Evolutionary conservation across 164 flowering plant species (phyloP).

Genomic region (Nymphaea thermarum): DNA sequence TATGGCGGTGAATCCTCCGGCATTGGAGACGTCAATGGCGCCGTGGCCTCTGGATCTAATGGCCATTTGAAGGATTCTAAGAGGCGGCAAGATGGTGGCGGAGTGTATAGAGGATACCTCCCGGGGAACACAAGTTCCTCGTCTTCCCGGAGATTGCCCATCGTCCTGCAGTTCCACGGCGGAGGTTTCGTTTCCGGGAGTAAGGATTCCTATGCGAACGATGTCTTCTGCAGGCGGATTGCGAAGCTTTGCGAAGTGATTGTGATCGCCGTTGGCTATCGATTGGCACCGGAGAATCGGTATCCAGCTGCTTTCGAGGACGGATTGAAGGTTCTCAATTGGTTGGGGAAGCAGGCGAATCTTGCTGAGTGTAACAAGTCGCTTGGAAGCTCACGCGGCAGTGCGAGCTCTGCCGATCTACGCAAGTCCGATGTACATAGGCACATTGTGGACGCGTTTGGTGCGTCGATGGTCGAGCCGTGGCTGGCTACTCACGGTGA

Average conservation of each 20-base stretch:
- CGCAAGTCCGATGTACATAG: slow-evolving; percentile 44
- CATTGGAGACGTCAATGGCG: no score
- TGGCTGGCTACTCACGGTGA: slow-evolving; percentile 99
- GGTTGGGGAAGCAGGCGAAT: slow-evolving; percentile 72
- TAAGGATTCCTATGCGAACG: slow-evolving; percentile 57
- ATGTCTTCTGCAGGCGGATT: slow-evolving; percentile 64
- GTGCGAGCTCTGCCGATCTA: slow-evolving; percentile 13
- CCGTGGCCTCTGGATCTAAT: no score
- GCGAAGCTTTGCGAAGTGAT: slow-evolving; percentile 70
- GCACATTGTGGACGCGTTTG: slow-evolving; percentile 69
- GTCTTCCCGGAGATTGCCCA: slow-evolving; percentile 35
- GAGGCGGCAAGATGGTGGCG: slow-evolving; percentile 5
- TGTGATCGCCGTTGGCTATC: slow-evolving; percentile 75
- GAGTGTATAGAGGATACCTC: slow-evolving; percentile 36
- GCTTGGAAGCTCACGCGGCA: slow-evolving; percentile 24
- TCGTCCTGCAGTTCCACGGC: slow-evolving; percentile 75
- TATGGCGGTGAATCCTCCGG: neutral
- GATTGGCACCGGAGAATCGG: slow-evolving; percentile 71
- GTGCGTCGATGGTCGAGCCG: slow-evolving; percentile 94
- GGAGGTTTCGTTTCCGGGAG: slow-evolving; percentile 81
- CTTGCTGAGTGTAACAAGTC: slow-evolving; percentile 56
- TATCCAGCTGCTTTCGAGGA: slow-evolving; percentile 83
- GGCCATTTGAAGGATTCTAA: neutral
- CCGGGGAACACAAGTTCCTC: slow-evolving; percentile 16
- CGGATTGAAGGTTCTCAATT: slow-evolving; percentile 67